Evolutionary conservation across 495 filamentous ascomycete species (phyloP), one percentile per base, ranked within the genome.

Genomic region (Barbatosphaeria neglecta): DNA sequence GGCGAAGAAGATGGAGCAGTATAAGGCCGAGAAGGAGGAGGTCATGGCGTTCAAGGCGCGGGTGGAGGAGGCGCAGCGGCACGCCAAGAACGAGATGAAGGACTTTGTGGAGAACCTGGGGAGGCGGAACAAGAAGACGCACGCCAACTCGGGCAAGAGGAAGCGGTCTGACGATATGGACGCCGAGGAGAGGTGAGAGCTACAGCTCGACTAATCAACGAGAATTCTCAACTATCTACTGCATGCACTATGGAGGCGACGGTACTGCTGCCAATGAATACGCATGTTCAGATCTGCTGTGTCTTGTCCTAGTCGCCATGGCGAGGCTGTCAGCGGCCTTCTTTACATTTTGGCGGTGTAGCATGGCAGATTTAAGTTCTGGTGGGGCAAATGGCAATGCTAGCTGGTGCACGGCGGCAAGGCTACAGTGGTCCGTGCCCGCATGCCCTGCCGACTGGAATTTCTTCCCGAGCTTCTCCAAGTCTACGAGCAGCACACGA

Each of bases 21-120:
- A 83, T 51, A 63, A 80, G 43, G 64, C 61, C 1, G 72, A 74
- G 37, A 87, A 87, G 67, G 88, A 95, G 16, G 88, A 96, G 58
- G 88, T 86, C 0, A 84, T 96, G 85, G 73, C 95, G 8, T 69
- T 96, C 54, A 80, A 78, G 44, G 75, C 83, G 33, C 68, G 87
- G 6, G 85, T 93, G 0, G 78, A 78, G 16, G 88, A 95, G 61
- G 92, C 90, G 3, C 89, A 95, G 63, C 75, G 87, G 43, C 71
- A 83, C 51, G 86, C 90, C 6, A 78, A 82, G 28, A 80, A 74
- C 55, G 78, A 90, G 65, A 84, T 96, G 83, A 93, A 88, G 73
- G 73, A 76, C 45, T 60, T 85, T 56, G 76, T 90, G 48, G 89
- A 96, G 43, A 83, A 83, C 66, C 73, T 75, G 47, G 84, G 82